Conservation (phyloP, 768 basidiomycete genomes). For the Trametes elegans region DNA sequence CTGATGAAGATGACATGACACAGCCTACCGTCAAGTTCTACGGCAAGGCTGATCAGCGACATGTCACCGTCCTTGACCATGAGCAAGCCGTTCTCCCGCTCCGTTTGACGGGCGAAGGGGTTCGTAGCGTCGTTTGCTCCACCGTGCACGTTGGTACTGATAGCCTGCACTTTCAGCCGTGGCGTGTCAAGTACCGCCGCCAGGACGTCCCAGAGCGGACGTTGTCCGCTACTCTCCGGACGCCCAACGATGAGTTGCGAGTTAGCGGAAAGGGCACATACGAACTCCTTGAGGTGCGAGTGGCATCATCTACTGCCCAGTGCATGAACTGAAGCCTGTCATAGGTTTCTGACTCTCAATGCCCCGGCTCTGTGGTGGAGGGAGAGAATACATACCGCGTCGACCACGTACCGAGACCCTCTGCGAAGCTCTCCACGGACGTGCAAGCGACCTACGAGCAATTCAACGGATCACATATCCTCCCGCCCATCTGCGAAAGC, state of each 20-base stretch:
- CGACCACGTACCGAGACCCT: constrained; percentile 78
- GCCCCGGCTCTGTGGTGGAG: constrained; percentile 66
- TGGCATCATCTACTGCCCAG: neutral
- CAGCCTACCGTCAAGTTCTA: constrained; percentile 91
- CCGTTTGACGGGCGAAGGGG: constrained; percentile 87
- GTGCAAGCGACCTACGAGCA: constrained; percentile 55
- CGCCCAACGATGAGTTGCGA: constrained; percentile 68
- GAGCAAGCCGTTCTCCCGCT: constrained; percentile 73
- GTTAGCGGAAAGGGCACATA: constrained; percentile 79
- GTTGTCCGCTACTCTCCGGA: constrained; percentile 43
- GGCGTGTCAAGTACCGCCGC: constrained; percentile 76
- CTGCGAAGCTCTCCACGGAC: constrained; percentile 60
- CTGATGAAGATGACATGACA: constrained; percentile 43
- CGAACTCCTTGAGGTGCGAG: constrained; percentile 61
- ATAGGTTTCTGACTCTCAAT: constrained; percentile 81
- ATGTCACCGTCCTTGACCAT: constrained; percentile 68
- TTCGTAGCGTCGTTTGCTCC: constrained; percentile 36
- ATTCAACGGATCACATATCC: constrained; percentile 71
- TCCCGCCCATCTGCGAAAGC: constrained; percentile 82
- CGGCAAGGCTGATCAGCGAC: constrained; percentile 54
- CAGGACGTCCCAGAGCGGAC: constrained; percentile 41
- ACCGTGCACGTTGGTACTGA: neutral
- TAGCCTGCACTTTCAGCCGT: constrained; percentile 56
- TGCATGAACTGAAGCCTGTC: neutral
- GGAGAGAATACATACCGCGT: constrained; percentile 68